phyloP scores from a whole-genome alignment of 768 basidiomycete species.

The Tricholomella constricta region DNA sequence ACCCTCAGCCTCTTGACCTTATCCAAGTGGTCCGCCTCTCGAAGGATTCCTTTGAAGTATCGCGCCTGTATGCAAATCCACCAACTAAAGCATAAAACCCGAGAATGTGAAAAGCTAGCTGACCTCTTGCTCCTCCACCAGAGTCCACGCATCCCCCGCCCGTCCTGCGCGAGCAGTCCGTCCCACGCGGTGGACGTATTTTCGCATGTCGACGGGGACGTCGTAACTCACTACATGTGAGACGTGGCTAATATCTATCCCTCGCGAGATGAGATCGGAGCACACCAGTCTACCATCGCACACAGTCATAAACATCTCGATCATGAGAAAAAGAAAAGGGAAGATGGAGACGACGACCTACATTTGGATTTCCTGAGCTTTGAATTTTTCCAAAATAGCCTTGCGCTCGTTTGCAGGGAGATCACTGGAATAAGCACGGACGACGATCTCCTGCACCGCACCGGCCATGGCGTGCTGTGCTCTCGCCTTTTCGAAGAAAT shows the following conservation, averaged over 20 bases:
- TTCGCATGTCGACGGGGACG: constrained; percentile 94
- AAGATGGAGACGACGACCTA: constrained; percentile 36
- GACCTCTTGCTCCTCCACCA: constrained; percentile 94
- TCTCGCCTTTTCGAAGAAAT: constrained; percentile 69
- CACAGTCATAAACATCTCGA: neutral
- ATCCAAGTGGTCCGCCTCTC: constrained; percentile 66
- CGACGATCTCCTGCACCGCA: constrained; percentile 36
- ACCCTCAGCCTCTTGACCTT: constrained; percentile 71
- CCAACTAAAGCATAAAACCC: neutral
- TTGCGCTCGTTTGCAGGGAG: constrained; percentile 73
- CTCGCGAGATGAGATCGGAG: constrained; percentile 94
- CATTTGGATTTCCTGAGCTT: constrained; percentile 80
- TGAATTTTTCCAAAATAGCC: constrained; percentile 78
- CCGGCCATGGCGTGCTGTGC: constrained; percentile 17
- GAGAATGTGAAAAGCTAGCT: constrained; percentile 9
- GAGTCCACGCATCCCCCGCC: constrained; percentile 86
- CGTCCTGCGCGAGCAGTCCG: constrained; percentile 94
- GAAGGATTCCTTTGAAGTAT: constrained; percentile 85
- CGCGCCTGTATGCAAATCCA: constrained; percentile 56
- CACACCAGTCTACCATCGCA: constrained; percentile 75
- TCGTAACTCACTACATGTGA: constrained; percentile 96
- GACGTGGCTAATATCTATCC: constrained; percentile 92
- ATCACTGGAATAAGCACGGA: constrained; percentile 87
- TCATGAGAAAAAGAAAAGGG: constrained; percentile 1
- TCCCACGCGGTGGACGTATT: constrained; percentile 97